Conservation (phyloP, 2,329 filamentous ascomycete species). For the Knoxdaviesia proteae region DNA sequence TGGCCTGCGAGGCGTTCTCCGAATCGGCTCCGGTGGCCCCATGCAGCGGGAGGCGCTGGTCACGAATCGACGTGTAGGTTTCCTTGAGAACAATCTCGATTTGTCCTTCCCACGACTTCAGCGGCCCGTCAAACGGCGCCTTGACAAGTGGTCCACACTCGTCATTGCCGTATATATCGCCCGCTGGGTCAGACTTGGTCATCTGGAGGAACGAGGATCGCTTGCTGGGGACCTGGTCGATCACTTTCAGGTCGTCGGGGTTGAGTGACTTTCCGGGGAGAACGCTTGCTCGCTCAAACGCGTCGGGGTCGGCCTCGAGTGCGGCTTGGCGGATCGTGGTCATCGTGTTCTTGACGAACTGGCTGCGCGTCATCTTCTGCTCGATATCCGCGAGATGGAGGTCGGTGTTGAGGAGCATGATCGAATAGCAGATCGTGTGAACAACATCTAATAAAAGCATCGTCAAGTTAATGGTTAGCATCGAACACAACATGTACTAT, state of each 20-base stretch:
- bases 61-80: slow-evolving; percentile 76
- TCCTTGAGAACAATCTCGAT: slow-evolving; percentile 81
- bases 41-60: slow-evolving; percentile 69
- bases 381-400: slow-evolving; percentile 89
- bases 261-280: slow-evolving; percentile 20
- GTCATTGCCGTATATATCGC: slow-evolving; percentile 16
- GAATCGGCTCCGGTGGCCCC: slow-evolving; percentile 25
- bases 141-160: slow-evolving; percentile 61
- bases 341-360: slow-evolving; percentile 94
- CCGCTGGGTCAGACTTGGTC: slow-evolving; percentile 20
- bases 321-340: slow-evolving; percentile 66
- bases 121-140: slow-evolving; percentile 49
- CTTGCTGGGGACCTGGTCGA: slow-evolving; percentile 14
- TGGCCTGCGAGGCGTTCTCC: not conserved
- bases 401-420: slow-evolving; percentile 89
- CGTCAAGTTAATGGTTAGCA: slow-evolving; percentile 10
- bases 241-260: slow-evolving; percentile 3
- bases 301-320: slow-evolving; percentile 47
- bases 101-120: slow-evolving; percentile 71
- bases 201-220: slow-evolving; percentile 30
- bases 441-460: slow-evolving; percentile 48
- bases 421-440: slow-evolving; percentile 90
- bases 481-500: not conserved
- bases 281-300: slow-evolving; percentile 38
- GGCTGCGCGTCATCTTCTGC: slow-evolving; percentile 81